Percentiles rank a stretch among this genome's conserved stretches.
Evolutionary conservation across 2,329 filamentous ascomycete species (phyloP).

Genomic region (Verruconis gallopava): DNA sequence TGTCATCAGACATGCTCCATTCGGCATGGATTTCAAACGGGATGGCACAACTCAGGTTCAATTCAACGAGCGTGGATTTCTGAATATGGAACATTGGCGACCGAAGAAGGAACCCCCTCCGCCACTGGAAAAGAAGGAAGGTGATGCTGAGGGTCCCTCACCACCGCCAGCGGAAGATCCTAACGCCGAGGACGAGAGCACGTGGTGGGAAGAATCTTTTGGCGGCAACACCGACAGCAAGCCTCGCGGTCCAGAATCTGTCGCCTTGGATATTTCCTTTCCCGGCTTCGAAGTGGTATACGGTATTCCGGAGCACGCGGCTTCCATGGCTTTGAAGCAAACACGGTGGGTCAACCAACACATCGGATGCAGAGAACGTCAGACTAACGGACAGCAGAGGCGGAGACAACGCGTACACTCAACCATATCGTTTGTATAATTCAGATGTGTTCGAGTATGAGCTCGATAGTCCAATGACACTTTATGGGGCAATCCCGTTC

Average conservation of each 20-base stretch:
- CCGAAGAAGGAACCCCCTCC: constrained; percentile 50
- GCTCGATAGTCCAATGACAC: constrained; percentile 92
- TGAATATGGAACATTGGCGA: constrained; percentile 95
- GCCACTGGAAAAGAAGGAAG: constrained; percentile 32
- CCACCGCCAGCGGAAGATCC: constrained; percentile 29
- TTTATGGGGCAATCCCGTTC: constrained; percentile 93
- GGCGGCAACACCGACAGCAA: constrained; percentile 92
- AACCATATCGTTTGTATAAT: constrained; percentile 93
- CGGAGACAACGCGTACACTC: constrained; percentile 68
- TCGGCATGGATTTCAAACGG: constrained; percentile 73
- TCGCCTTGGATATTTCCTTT: constrained; percentile 85
- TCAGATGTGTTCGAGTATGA: constrained; percentile 97
- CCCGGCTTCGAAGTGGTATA: constrained; percentile 84
- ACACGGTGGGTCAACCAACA: constrained; percentile 45
- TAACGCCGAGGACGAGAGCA: constrained; percentile 56
- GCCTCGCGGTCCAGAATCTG: constrained; percentile 84
- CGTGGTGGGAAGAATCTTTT: constrained; percentile 97
- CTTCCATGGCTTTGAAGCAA: constrained; percentile 74
- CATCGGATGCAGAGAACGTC: not conserved
- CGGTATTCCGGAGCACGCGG: constrained; percentile 87
- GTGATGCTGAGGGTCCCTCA: constrained; percentile 36
- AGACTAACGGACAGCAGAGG: constrained; percentile 35
- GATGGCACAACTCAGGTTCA: constrained; percentile 72
- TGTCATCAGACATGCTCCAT: constrained; percentile 69
- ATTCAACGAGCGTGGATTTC: constrained; percentile 75